A percentile compares a stretch with the other conserved stretches of the same genome.
These are phyloP conservation scores for Micractinium conductrix DNA, from an alignment of 139 green algal species.

Conservation along the genomic window DNA sequence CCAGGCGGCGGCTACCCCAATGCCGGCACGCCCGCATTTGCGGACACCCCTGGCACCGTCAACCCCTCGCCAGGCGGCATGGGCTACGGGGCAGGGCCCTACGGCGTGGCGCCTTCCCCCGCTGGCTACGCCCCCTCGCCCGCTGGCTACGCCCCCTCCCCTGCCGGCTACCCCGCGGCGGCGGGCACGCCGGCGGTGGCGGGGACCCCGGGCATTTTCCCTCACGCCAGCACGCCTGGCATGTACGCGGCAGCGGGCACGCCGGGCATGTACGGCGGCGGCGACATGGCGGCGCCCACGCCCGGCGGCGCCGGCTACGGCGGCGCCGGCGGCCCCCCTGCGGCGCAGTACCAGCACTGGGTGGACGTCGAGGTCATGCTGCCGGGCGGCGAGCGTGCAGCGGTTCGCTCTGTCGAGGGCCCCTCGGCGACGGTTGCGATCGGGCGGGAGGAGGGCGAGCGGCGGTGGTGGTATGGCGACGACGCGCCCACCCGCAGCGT, in stretches of 20 bases:
- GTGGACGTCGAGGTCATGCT: conserved; percentile 36
- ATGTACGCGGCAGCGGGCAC: conserved; percentile 28
- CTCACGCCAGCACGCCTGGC: neutral
- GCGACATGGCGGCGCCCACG: conserved; percentile 19
- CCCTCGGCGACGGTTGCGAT: conserved; percentile 29
- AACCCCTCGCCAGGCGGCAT: conserved; percentile 27
- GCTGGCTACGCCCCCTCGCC: neutral
- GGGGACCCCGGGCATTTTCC: conserved; percentile 23
- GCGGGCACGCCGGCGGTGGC: conserved; percentile 1
- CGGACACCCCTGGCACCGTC: conserved; percentile 27
- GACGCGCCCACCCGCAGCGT: conserved; percentile 8
- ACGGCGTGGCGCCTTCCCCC: neutral
- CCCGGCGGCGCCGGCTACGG: conserved; percentile 8
- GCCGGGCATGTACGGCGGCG: neutral
- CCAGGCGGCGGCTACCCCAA: conserved; percentile 24
- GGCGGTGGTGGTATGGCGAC: neutral
- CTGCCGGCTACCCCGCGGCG: neutral
- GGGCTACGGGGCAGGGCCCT: conserved; percentile 14
- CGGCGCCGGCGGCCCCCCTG: neutral
- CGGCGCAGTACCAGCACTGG: conserved; percentile 29
- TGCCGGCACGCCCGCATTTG: conserved; percentile 33
- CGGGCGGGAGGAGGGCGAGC: neutral
- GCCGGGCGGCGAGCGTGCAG: conserved; percentile 25
- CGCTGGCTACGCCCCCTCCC: conserved; percentile 4
- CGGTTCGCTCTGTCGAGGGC: conserved; percentile 31